phyloP scores from a whole-genome alignment of 2,329 filamentous ascomycete species.

The Anthostomella pinea region DNA sequence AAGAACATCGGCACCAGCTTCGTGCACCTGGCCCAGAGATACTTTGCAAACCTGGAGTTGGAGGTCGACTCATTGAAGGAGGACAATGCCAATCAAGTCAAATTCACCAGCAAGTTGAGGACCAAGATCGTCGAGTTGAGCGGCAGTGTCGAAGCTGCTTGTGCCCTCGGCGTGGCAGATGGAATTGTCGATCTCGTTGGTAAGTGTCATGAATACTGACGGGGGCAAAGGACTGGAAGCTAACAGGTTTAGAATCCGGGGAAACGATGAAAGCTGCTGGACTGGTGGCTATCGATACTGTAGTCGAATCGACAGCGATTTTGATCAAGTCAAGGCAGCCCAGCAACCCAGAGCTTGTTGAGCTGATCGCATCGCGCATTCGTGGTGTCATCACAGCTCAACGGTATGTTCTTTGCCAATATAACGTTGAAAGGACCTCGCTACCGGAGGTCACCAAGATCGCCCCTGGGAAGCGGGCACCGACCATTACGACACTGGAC shows the following conservation, averaged over 20 bases:
- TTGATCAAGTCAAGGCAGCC: constrained; percentile 87
- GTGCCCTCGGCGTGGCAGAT: constrained; percentile 90
- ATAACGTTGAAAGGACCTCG: constrained; percentile 77
- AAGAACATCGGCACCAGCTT: constrained; percentile 97
- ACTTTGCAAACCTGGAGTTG: constrained; percentile 76
- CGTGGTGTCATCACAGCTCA: constrained; percentile 93
- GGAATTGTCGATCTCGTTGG: constrained; percentile 97
- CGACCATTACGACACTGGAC: constrained; percentile 86
- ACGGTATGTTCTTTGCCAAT: constrained; percentile 91
- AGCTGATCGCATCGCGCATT: constrained; percentile 83
- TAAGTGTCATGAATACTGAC: constrained; percentile 44
- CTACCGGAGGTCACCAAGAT: constrained; percentile 69
- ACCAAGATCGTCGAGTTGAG: constrained; percentile 94
- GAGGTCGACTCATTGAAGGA: constrained; percentile 42
- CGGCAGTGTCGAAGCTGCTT: constrained; percentile 95
- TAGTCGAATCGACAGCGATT: constrained; percentile 82
- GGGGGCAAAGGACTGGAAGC: neutral
- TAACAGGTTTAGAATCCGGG: constrained; percentile 69
- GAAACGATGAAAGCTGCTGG: constrained; percentile 98
- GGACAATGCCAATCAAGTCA: constrained; percentile 31
- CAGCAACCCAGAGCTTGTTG: constrained; percentile 74
- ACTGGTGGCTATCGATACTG: constrained; percentile 89
- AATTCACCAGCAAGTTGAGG: constrained; percentile 53
- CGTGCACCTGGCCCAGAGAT: constrained; percentile 75
- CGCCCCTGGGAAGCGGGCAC: constrained; percentile 90